Evolutionary conservation across 345 rosid genomes (phyloP).

Genomic region (Gossypium thurberi): DNA sequence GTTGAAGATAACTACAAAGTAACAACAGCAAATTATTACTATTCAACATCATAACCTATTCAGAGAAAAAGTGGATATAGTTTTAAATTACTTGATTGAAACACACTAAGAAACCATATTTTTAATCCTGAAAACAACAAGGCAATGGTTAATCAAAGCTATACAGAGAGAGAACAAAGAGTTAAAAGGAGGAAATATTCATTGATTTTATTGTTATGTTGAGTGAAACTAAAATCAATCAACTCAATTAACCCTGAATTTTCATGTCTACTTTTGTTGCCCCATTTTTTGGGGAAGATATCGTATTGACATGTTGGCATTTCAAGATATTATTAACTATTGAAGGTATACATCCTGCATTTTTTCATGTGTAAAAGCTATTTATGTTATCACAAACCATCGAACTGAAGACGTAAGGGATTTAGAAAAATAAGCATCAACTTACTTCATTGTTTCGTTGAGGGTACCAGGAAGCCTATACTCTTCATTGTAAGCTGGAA

Average conservation of each 20-base stretch:
- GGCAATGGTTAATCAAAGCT: neutral
- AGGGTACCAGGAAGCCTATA: slow-evolving; percentile 85
- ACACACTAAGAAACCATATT: slow-evolving; percentile 3
- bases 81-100: slow-evolving; percentile 3
- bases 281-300: neutral
- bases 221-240: neutral
- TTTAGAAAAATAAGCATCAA: slow-evolving; percentile 5
- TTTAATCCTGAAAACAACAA: neutral
- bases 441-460: slow-evolving; percentile 82
- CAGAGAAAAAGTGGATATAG: neutral
- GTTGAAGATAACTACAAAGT: slow-evolving; percentile 72
- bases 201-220: neutral
- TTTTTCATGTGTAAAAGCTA: neutral
- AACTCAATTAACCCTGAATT: neutral
- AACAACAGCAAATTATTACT: slow-evolving; percentile 18
- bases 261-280: neutral
- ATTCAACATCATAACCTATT: neutral
- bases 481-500: slow-evolving; percentile 93
- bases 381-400: neutral
- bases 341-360: neutral
- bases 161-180: neutral
- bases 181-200: neutral
- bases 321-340: neutral
- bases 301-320: neutral
- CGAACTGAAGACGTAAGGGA: neutral